phyloP scores from a whole-genome alignment of 1,284 basidiomycete species.

The Jaminaea rosea region DNA sequence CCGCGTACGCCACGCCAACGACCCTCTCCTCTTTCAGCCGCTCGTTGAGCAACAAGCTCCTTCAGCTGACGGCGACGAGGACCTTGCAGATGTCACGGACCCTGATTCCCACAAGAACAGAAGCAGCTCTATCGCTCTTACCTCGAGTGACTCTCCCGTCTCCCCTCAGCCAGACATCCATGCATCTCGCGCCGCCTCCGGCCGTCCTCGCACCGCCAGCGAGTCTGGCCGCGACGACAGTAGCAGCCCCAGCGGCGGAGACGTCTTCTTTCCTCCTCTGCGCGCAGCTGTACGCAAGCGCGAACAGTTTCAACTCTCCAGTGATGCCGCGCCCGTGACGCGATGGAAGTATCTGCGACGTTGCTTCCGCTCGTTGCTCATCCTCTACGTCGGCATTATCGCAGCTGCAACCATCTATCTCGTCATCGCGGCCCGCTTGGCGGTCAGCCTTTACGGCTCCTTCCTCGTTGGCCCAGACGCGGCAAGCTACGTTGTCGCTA shows the following conservation, averaged over 20 bases:
- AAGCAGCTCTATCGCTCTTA: not conserved
- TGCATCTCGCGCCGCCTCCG: not conserved
- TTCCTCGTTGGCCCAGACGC: constrained; percentile 10
- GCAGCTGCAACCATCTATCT: constrained; percentile 21
- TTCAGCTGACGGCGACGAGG: not conserved
- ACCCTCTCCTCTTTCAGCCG: constrained; percentile 10
- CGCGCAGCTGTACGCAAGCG: constrained; percentile 1
- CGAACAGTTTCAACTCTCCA: not conserved
- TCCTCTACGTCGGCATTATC: constrained; percentile 30
- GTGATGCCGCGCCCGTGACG: constrained; percentile 8
- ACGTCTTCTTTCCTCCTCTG: constrained; percentile 15
- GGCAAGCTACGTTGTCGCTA: constrained; percentile 1
- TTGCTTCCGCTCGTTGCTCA: constrained; percentile 26
- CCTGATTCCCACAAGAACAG: too few relatives aligned
- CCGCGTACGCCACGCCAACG: not conserved
- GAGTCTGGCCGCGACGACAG: not conserved
- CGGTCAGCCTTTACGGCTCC: constrained; percentile 16
- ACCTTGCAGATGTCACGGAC: not conserved
- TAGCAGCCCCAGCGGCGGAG: not conserved
- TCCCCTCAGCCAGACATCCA: not conserved
- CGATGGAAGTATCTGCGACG: constrained; percentile 27
- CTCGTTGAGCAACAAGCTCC: not conserved
- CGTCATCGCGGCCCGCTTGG: constrained; percentile 9
- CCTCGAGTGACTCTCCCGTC: not conserved
- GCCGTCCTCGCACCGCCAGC: too few relatives aligned